Conservation (phyloP, 1,139 yeast genomes). For the Scheffersomyces illinoinensis region DNA sequence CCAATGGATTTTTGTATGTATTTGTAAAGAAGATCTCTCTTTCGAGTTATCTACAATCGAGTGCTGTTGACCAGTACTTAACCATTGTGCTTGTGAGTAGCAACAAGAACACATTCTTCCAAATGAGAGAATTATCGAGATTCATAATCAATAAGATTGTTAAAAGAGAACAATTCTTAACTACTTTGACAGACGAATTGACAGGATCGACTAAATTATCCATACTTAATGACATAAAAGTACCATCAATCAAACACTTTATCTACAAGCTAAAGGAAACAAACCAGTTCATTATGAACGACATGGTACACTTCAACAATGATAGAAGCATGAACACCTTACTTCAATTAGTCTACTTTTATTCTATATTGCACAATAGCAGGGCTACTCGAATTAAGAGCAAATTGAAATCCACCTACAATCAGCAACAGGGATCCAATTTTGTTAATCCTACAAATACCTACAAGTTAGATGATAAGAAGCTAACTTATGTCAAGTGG, state of each 20-base stretch:
- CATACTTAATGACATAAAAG: slow-evolving; percentile 49
- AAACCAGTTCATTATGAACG: slow-evolving; percentile 38
- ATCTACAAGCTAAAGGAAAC: slow-evolving; percentile 64
- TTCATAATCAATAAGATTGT: slow-evolving; percentile 48
- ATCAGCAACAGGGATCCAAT: neutral
- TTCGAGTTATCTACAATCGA: slow-evolving; percentile 19
- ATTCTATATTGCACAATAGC: slow-evolving; percentile 29
- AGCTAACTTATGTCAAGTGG: slow-evolving; percentile 37
- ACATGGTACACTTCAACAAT: slow-evolving; percentile 16
- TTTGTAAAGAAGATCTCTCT: slow-evolving; percentile 64
- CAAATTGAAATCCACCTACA: neutral
- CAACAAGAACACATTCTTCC: slow-evolving; percentile 78
- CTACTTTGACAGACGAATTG: slow-evolving; percentile 31
- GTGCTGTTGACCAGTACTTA: slow-evolving; percentile 7
- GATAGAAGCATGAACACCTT: slow-evolving; percentile 13
- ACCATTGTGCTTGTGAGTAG: slow-evolving; percentile 72
- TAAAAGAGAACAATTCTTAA: slow-evolving; percentile 29
- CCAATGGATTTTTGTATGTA: slow-evolving; percentile 82
- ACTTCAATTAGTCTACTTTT: slow-evolving; percentile 32
- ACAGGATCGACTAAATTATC: slow-evolving; percentile 18
- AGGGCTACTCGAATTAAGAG: slow-evolving; percentile 26
- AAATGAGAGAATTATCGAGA: slow-evolving; percentile 62
- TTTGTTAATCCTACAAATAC: neutral
- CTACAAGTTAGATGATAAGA: slow-evolving; percentile 19
- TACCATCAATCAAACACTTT: slow-evolving; percentile 73